Percentiles rank a stretch among this genome's conserved stretches.
phyloP scores from a whole-genome alignment of 257 asterid species.

The Craterostigma plantagineum region DNA sequence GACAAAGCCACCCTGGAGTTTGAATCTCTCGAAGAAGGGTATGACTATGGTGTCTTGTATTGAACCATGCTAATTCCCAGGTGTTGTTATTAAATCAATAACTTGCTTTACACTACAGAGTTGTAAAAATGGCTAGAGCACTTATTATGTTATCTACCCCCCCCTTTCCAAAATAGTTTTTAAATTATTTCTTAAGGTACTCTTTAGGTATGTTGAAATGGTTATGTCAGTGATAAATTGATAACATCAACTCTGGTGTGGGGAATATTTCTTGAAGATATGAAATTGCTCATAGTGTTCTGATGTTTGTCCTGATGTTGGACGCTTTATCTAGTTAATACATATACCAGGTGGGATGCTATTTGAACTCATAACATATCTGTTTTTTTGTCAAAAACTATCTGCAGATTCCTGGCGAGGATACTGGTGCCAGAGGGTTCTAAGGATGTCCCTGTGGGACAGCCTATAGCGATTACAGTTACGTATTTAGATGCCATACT shows the following conservation, averaged over 20 bases:
- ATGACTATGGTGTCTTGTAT: slow-evolving; percentile 5
- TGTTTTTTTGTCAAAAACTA: slow-evolving; percentile 8
- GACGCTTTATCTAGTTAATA: no score
- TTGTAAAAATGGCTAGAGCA: no score
- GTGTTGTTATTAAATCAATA: no score
- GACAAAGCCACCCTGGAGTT: slow-evolving; percentile 97
- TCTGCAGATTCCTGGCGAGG: slow-evolving; percentile 76
- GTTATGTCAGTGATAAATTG: background rate
- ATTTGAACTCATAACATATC: no score
- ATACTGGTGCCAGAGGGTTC: slow-evolving; percentile 94
- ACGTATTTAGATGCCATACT: slow-evolving; percentile 13
- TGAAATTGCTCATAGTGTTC: no score
- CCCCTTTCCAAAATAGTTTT: no score
- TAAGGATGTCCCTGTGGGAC: slow-evolving; percentile 94
- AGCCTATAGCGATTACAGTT: slow-evolving; percentile 95
- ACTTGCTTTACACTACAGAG: no score
- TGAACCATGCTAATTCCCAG: background rate
- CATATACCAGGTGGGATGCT: no score
- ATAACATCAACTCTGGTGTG: slow-evolving; percentile 2
- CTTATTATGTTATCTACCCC: no score
- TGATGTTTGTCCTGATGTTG: no score
- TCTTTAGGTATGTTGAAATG: no score
- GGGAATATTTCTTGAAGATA: background rate
- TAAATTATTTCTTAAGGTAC: no score
- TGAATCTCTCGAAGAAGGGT: slow-evolving; percentile 98